phyloP scores from a whole-genome alignment of 768 basidiomycete genomes.

The Lentinula aciculospora region DNA sequence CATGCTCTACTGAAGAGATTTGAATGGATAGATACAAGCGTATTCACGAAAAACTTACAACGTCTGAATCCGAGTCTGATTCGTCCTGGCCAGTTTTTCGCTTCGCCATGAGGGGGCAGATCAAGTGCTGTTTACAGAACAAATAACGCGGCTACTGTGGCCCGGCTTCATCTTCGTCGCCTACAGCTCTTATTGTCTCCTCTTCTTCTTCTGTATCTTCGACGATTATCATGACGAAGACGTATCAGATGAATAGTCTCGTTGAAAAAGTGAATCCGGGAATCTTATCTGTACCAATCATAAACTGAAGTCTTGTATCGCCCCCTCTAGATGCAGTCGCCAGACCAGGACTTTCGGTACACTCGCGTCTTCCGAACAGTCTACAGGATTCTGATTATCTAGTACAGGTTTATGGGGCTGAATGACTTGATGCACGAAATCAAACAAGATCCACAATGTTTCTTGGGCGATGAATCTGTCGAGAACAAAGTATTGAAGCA shows the following conservation, averaged over 20 bases:
- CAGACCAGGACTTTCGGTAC: conserved; percentile 88
- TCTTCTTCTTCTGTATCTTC: conserved; percentile 1
- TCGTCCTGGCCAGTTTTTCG: conserved; percentile 40
- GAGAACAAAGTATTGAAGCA: conserved; percentile 83
- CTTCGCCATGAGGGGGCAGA: conserved; percentile 37
- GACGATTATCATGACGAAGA: conserved; percentile 65
- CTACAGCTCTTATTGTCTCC: too few species aligned
- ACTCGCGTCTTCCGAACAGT: conserved; percentile 4
- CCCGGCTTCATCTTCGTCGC: neutral
- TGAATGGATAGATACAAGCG: conserved; percentile 9
- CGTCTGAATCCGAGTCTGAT: conserved; percentile 29
- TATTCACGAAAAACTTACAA: conserved; percentile 14
- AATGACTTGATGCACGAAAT: conserved; percentile 92
- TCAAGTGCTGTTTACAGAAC: neutral
- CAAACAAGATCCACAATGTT: conserved; percentile 67
- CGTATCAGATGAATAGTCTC: conserved; percentile 78
- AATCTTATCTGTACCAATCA: conserved; percentile 4
- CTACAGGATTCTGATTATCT: conserved; percentile 14
- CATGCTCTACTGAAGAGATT: conserved; percentile 41
- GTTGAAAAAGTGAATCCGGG: conserved; percentile 61
- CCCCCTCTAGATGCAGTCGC: conserved; percentile 70
- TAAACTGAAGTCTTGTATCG: conserved; percentile 4
- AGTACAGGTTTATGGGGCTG: conserved; percentile 88
- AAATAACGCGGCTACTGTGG: neutral
- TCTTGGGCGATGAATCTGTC: conserved; percentile 77